A percentile compares a stretch with the other conserved stretches of the same genome.
Conservation (phyloP, 1,284 basidiomycete species). For the Tranzscheliella williamsii region DNA sequence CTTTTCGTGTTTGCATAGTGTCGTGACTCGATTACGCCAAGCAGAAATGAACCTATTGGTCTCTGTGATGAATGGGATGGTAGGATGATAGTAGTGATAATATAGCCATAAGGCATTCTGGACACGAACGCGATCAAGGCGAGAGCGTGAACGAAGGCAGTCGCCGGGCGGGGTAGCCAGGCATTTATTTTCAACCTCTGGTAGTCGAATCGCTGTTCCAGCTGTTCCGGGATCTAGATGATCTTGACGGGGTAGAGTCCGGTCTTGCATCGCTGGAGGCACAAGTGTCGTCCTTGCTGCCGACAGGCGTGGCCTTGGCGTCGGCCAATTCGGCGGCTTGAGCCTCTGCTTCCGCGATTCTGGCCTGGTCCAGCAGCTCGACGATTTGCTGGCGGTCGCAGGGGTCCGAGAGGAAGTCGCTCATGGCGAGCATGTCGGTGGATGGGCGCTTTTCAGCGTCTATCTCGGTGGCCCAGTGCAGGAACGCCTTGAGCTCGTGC, state of each 20-base stretch:
- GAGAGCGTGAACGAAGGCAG: too few relatives aligned
- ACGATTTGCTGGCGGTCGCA: slow-evolving; percentile 32
- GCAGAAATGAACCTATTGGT: too few relatives aligned
- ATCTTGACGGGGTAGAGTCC: too few relatives aligned
- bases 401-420: slow-evolving; percentile 36
- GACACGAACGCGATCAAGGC: too few relatives aligned
- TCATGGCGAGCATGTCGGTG: slow-evolving; percentile 44
- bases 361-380: slow-evolving; percentile 22
- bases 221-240: slow-evolving; percentile 5
- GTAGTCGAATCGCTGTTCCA: slow-evolving; percentile 44
- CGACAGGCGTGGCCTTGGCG: not conserved
- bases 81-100: too few relatives aligned
- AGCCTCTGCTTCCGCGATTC: slow-evolving; percentile 9
- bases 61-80: too few relatives aligned
- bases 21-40: too few relatives aligned
- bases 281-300: not conserved
- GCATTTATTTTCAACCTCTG: slow-evolving; percentile 32
- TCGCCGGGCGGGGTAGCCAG: too few relatives aligned
- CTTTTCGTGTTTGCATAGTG: too few relatives aligned
- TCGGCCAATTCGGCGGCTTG: slow-evolving; percentile 7
- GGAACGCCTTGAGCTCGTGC: slow-evolving; percentile 43
- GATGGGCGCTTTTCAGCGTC: slow-evolving; percentile 41
- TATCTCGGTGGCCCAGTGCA: slow-evolving; percentile 52
- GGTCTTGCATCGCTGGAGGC: not conserved
- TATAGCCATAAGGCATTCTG: too few relatives aligned